phyloP scores from a whole-genome alignment of 805 yeast species.

The Wickerhamomyces sydowiorum region DNA sequence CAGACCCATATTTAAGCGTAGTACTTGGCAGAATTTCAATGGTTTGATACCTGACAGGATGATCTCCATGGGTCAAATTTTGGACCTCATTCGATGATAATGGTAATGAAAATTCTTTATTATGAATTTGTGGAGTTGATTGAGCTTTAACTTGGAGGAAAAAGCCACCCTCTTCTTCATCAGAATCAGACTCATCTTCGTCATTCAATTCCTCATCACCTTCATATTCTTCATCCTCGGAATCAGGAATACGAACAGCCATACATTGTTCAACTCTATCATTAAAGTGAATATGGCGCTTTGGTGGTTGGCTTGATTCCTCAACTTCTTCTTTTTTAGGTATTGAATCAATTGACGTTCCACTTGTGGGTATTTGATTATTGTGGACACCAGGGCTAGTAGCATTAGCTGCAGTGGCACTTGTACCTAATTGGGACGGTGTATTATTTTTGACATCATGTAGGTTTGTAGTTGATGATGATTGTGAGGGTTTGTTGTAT shows the following conservation, averaged over 20 bases:
- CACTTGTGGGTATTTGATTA: neutral
- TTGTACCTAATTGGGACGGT: too few species aligned
- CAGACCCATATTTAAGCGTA: conserved; percentile 71
- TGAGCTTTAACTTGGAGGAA: conserved; percentile 51
- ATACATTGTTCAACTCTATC: conserved; percentile 94
- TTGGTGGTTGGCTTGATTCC: neutral
- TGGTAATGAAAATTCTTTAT: conserved; percentile 9
- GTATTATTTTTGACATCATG: too few species aligned
- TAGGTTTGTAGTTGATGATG: neutral
- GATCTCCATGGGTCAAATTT: neutral
- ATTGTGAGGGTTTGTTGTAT: conserved; percentile 8
- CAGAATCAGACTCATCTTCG: conserved; percentile 35
- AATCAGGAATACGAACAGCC: conserved; percentile 39
- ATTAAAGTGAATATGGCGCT: conserved; percentile 83
- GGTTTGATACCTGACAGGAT: conserved; percentile 33
- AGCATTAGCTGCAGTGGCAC: too few species aligned
- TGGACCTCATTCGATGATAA: neutral
- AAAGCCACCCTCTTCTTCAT: conserved; percentile 67
- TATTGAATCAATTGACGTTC: neutral
- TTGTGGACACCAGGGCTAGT: neutral
- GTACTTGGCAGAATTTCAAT: conserved; percentile 86
- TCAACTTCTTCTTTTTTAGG: conserved; percentile 1
- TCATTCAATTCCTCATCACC: conserved; percentile 23
- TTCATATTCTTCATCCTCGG: conserved; percentile 16
- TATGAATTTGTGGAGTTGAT: conserved; percentile 24